Evolutionary conservation across 345 rosid species (phyloP).

Genomic region (Populus davidiana): DNA sequence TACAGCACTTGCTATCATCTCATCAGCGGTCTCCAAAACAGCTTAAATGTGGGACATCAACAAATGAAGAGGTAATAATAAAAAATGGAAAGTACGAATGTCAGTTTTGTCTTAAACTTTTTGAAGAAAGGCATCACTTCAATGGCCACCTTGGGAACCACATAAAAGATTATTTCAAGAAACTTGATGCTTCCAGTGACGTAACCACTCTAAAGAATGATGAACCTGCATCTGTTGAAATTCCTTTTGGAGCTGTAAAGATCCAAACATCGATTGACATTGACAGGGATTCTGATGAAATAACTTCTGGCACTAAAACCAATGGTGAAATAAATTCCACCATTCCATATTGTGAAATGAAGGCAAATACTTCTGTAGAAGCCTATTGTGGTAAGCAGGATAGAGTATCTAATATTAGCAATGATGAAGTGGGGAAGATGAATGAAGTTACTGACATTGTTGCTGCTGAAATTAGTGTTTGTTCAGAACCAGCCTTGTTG

Average conservation of each 20-base stretch:
- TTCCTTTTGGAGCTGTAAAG: not conserved
- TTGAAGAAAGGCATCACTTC: constrained; percentile 40
- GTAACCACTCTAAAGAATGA: not conserved
- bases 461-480: constrained; percentile 15
- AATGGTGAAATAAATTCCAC: constrained; percentile 6
- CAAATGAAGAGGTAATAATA: constrained; percentile 27
- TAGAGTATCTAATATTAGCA: constrained; percentile 9
- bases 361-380: constrained; percentile 9
- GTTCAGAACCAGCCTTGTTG: constrained; percentile 13
- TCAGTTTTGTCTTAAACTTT: constrained; percentile 41
- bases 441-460: constrained; percentile 8
- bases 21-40: constrained; percentile 34
- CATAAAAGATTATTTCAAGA: constrained; percentile 38
- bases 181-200: constrained; percentile 31
- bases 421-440: constrained; percentile 16
- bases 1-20: constrained; percentile 40
- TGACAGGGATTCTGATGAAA: constrained; percentile 12
- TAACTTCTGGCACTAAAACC: not conserved
- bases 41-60: constrained; percentile 18
- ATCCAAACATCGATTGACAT: constrained; percentile 6
- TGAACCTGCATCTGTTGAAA: constrained; percentile 11
- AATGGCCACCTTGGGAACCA: constrained; percentile 48
- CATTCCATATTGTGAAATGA: not conserved
- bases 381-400: constrained; percentile 14
- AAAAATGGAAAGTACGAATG: constrained; percentile 51